A percentile compares a stretch with the other conserved stretches of the same genome.
Conservation (phyloP, 208 protist species). For the Tritrichomonas foetus region DNA sequence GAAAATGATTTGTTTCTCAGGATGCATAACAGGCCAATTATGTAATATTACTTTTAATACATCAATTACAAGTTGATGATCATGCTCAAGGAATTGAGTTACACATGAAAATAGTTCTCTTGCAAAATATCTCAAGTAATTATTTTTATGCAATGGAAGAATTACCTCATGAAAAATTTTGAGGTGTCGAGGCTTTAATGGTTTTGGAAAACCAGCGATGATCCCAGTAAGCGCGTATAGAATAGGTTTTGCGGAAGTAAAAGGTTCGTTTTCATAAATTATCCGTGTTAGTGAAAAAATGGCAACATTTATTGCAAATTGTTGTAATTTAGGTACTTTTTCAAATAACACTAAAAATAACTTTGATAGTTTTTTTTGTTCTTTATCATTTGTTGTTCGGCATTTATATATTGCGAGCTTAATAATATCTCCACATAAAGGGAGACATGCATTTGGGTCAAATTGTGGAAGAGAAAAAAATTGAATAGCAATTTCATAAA, state of each 20-base stretch:
- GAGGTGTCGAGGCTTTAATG: not conserved
- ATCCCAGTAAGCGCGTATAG: not conserved
- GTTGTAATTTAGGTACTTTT: not conserved
- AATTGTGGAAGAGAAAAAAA: not conserved
- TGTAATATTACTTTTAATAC: not conserved
- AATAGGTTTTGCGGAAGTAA: not conserved
- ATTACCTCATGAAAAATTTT: not conserved
- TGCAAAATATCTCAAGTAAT: not conserved
- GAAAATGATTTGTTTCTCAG: not conserved
- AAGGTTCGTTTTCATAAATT: not conserved
- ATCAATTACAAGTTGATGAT: not conserved
- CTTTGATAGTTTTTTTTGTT: not conserved
- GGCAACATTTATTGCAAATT: not conserved
- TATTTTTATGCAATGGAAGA: not conserved
- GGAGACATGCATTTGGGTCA: not conserved
- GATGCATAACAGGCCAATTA: not conserved
- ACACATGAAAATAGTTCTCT: not conserved
- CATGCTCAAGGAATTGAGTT: not conserved
- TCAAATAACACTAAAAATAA: not conserved
- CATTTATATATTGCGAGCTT: not conserved
- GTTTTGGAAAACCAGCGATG: not conserved
- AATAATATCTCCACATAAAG: not conserved
- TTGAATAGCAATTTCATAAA: slow-evolving; percentile 7
- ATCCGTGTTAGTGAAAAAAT: not conserved
- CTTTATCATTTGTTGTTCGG: not conserved